These are phyloP conservation scores for Russula virescens DNA, from an alignment of 768 basidiomycete genomes.

Conservation along the genomic window DNA sequence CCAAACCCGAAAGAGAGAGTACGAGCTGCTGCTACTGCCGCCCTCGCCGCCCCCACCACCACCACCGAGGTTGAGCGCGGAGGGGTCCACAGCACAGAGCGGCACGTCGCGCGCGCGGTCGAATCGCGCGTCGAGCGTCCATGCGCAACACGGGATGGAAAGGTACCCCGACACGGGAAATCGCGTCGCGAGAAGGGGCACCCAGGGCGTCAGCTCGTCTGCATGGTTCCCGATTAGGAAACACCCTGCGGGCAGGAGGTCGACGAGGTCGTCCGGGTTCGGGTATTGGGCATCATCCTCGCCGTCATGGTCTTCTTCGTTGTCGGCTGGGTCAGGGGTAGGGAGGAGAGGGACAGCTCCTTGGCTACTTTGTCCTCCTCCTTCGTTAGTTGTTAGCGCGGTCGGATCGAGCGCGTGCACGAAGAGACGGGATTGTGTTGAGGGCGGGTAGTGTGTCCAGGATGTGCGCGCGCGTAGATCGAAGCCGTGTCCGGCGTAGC, in stretches of 20 bases:
- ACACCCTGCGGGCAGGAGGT: slow-evolving; percentile 37
- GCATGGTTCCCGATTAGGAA: slow-evolving; percentile 96
- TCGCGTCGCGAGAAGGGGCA: slow-evolving; percentile 72
- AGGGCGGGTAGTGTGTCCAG: slow-evolving; percentile 70
- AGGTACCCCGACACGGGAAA: slow-evolving; percentile 59
- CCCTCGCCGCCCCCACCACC: slow-evolving; percentile 47
- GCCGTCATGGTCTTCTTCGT: not conserved
- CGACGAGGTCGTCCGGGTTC: slow-evolving; percentile 11
- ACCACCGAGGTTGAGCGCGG: slow-evolving; percentile 54
- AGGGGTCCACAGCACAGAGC: slow-evolving; percentile 28
- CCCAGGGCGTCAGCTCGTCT: slow-evolving; percentile 94
- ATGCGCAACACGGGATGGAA: slow-evolving; percentile 89
- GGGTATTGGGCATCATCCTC: too few relatives aligned
- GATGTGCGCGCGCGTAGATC: slow-evolving; percentile 83
- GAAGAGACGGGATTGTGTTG: slow-evolving; percentile 55
- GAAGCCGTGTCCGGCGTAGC: slow-evolving; percentile 78
- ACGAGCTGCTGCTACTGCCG: slow-evolving; percentile 56
- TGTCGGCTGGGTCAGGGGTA: not conserved
- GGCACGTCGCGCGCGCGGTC: slow-evolving; percentile 41
- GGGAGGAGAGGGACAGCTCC: too few relatives aligned
- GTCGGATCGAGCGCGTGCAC: slow-evolving; percentile 71
- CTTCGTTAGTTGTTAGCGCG: not conserved
- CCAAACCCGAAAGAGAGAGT: slow-evolving; percentile 84
- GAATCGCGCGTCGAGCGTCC: slow-evolving; percentile 67
- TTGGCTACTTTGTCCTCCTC: too few relatives aligned